Evolutionary conservation across 1,139 yeast species (phyloP), one percentile per base, ranked within the genome.

Genomic region (Candida freyschussii): DNA sequence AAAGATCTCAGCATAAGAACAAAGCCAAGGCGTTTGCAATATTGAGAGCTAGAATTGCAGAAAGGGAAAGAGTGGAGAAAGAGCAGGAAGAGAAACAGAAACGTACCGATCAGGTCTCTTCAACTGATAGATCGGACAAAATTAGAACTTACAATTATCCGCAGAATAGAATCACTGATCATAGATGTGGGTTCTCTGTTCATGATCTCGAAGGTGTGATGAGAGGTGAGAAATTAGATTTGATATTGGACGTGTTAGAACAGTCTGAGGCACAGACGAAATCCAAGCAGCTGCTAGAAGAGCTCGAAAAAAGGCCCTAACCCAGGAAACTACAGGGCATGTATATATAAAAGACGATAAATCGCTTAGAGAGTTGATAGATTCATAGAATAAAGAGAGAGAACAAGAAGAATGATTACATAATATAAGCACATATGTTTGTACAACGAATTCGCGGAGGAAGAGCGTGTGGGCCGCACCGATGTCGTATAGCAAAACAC

Each of bases 1-100:
- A 87, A 53, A 64, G 99, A 42, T 87, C 96, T 0, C 99, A 91
- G 59, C 96, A 93, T 36, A 75, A 80, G 48, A 93, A 93, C 58
- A 87, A 86, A 56, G 96, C 96, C n/a, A 86, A 84, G 52, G 98
- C 98, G 1, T 80, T 85, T 54, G 71, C 83, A 29, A 75, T 91
- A 34, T 63, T 91, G 43, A 65, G 95, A 36, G 84, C 96, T 1
- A 67, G 95, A 38, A 59, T 91, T 35, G 96, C 96, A 0, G 95
- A 89, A 41, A 63, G 65, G 41, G 96, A 86, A 50, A 66, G 87
- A 32, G 71, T 68, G 14, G 76, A 76, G 43, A 78, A 72, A 45
- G 75, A 75, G 27, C 76, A 69, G 22, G 72, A 70, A 40, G 95
- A 86, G 50, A 65, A 80, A 30, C 69, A 69, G 34, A 69, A 78